Evolutionary conservation across 805 yeast species (phyloP).

Genomic region (Myxozyma neglecta): DNA sequence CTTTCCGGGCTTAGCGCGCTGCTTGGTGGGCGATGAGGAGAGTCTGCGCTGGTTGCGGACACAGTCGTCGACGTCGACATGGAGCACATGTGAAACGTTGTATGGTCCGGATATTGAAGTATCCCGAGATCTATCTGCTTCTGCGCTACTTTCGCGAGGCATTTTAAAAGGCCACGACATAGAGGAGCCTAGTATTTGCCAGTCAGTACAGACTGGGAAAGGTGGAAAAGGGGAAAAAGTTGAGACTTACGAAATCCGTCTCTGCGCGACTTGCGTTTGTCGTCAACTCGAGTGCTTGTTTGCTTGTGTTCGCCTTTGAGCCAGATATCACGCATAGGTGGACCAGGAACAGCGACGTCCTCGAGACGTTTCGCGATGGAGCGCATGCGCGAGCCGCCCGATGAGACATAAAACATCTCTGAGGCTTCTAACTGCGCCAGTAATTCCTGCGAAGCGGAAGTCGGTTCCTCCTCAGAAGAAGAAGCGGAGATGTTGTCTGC

Average conservation of each 20-base stretch:
- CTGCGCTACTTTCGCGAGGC: background rate
- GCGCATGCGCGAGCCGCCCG: slow-evolving; percentile 4
- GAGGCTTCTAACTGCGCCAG: background rate
- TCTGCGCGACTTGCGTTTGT: background rate
- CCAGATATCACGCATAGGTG: slow-evolving; percentile 30
- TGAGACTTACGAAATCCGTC: background rate
- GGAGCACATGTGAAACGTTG: slow-evolving; percentile 29
- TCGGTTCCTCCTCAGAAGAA: too few species aligned
- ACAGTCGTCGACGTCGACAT: slow-evolving; percentile 24
- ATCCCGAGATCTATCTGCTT: background rate
- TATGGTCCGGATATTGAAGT: slow-evolving; percentile 21
- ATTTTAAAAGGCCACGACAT: slow-evolving; percentile 13
- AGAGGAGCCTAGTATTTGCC: slow-evolving; percentile 5
- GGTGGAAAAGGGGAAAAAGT: background rate
- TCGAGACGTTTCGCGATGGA: slow-evolving; percentile 13
- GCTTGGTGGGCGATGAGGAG: background rate
- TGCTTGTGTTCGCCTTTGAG: slow-evolving; percentile 14
- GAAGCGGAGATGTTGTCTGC: background rate
- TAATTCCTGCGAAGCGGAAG: background rate
- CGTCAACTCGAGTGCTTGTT: background rate
- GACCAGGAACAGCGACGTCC: slow-evolving; percentile 26
- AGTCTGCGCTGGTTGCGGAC: background rate
- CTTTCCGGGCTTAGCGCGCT: background rate
- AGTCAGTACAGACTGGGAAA: background rate
- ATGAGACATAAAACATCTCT: background rate